Evolutionary conservation across 2,329 filamentous ascomycete genomes (phyloP).

Genomic region (Metarhizium humberi): DNA sequence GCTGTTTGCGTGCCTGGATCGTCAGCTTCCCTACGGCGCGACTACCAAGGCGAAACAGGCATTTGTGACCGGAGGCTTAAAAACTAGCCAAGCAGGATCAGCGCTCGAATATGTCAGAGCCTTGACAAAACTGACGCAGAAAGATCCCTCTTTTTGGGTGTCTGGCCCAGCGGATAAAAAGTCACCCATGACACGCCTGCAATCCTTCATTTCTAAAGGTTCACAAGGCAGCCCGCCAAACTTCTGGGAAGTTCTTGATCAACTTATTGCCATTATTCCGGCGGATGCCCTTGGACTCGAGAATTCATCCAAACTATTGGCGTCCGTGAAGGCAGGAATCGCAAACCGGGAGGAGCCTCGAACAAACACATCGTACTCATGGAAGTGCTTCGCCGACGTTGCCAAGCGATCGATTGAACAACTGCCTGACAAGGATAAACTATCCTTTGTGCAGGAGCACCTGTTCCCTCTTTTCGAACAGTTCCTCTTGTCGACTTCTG

Average conservation of each 20-base stretch:
- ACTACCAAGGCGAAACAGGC: constrained; percentile 42
- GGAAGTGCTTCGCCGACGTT: constrained; percentile 64
- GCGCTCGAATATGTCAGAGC: constrained; percentile 60
- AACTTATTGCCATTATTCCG: constrained; percentile 54
- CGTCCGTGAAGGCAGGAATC: constrained; percentile 62
- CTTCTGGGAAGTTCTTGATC: constrained; percentile 64
- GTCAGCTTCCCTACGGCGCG: constrained; percentile 37
- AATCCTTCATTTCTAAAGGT: constrained; percentile 69
- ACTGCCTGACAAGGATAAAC: constrained; percentile 35
- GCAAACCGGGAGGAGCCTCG: constrained; percentile 65
- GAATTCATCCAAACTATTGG: constrained; percentile 51
- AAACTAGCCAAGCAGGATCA: constrained; percentile 64
- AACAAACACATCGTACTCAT: constrained; percentile 58
- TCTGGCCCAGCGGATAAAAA: constrained; percentile 38
- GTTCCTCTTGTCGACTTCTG: constrained; percentile 38
- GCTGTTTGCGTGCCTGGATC: constrained; percentile 37
- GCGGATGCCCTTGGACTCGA: constrained; percentile 31
- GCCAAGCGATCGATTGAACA: constrained; percentile 42
- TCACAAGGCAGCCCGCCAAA: constrained; percentile 65
- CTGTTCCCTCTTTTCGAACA: constrained; percentile 46
- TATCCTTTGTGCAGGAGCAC: constrained; percentile 36
- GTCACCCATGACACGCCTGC: constrained; percentile 46
- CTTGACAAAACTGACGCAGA: constrained; percentile 55
- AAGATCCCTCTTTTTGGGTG: constrained; percentile 66
- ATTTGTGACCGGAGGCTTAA: constrained; percentile 66